Base-by-base conservation (phyloP, 2,329 filamentous ascomycete species). In the Calonectria ilicicola region DNA sequence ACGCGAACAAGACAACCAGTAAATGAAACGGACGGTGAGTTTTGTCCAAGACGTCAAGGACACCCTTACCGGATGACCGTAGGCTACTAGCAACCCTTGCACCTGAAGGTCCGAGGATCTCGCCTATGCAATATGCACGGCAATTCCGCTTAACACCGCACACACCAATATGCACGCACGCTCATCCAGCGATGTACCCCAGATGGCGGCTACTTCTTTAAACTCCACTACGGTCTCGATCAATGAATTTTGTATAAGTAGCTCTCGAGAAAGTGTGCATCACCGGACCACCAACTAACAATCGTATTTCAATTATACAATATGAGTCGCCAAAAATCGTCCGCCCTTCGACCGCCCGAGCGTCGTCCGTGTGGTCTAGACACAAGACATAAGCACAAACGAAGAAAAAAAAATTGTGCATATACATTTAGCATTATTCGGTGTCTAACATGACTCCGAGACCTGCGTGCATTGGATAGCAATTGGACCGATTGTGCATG, bases 111-210 rank as follows among this genome's bases (percentile, higher is more conserved):
- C 64, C 35, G 47, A 32, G 40, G 56, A 47, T 46, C 53, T 60
- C 53, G 53, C 53, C 21, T 60, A 60, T 64, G 44, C 46, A 40
- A 66, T 60, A 73, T 77, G 75, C 74, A 76, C 69, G 70, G 60
- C 71, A 74, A 74, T 72, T 65, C 65, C 76, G 72, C 74, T 60
- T 74, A 40, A 60, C n/a, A 40, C 53, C 38, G 35, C 53, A 38
- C 53, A 35, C 21, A 21, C 53, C 53, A 60, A 10, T 32, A 66
- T 74, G 69, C 73, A 73, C 65, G 69, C 32, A 60, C 44, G 44
- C 60, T 49, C 66, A 72, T 38, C 77, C 70, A 70, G 53, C 67
- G 72, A 75, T 79, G 77, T 67, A 79, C 77, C 77, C 77, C 77
- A 74, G 77, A 79, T 74, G 74, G 60, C 74, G 62, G 67, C 62